Base-by-base conservation (phyloP, 2,329 filamentous ascomycete genomes). In the Cercospora canescens region DNA sequence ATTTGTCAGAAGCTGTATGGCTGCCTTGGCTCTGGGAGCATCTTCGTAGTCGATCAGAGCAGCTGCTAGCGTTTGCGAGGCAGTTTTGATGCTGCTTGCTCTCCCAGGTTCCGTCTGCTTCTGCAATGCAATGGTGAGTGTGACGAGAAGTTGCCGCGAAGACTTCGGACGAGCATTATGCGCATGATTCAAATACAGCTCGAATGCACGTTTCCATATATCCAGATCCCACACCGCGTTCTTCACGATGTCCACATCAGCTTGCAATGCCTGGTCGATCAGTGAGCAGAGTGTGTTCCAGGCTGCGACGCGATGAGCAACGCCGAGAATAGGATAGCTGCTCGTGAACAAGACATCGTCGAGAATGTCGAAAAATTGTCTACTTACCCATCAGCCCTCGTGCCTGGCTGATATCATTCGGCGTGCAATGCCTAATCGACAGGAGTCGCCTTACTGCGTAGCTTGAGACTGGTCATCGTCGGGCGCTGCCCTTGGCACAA, bases 241-340 rank as follows among this genome's bases (percentile, higher is more conserved):
- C n/a, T 71, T 73, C 50, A 73, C 67, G 1, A 73, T 69, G 7
- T 56, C 34, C 12, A 72, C 55, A 0, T 72, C 62, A 1, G 77
- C 79, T 41, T 74, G 72, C 57, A 77, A 71, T 57, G 76, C 79
- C 63, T 75, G 75, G 62, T 83, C 79, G 37, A 83, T 75, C 39
- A 82, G 71, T 6, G 79, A 78, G 67, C 81, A 83, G 11, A 84
- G 65, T 4, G 81, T 75, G 70, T 84, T 84, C 69, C 79, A 82
- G 41, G 82, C 81, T 50, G 81, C 81, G 5, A 82, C 81, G 59
- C 80, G 76, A 69, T 83, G 81, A 16, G 77, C 73, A 37, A 75
- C 72, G 50, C 56, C 71, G 24, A 77, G 65, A 1, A 57, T 60
- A 12, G 66, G 45, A 34, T 57, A 61, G 48, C 58, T 58, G 67